These are phyloP conservation scores for Vigna angularis DNA, from an alignment of 306 rosid species.

Conservation along the genomic window DNA sequence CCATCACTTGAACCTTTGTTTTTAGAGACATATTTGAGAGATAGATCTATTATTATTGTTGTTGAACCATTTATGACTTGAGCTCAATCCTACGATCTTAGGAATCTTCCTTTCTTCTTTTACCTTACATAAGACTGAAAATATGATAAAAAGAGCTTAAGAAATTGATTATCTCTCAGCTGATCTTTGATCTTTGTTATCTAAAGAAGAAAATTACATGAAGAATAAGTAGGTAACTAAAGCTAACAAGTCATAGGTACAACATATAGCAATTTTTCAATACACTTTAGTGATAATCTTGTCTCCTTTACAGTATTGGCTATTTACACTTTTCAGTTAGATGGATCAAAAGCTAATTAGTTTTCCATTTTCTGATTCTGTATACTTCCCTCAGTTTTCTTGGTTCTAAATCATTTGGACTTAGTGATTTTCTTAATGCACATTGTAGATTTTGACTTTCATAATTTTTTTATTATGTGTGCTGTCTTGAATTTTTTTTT, in stretches of 20 bases:
- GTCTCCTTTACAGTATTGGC: neutral
- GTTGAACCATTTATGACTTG: neutral
- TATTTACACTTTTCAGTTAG: neutral
- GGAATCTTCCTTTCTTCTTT: neutral
- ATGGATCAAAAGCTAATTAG: slow-evolving; percentile 12
- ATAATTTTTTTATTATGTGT: neutral
- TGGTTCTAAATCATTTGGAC: neutral
- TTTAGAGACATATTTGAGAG: neutral
- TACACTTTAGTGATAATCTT: neutral
- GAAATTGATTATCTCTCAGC: too few relatives aligned
- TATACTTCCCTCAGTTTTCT: neutral
- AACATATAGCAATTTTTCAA: too few relatives aligned
- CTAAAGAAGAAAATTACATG: too few relatives aligned
- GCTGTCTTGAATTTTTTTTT: neutral
- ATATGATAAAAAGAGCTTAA: too few relatives aligned
- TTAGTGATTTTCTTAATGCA: neutral
- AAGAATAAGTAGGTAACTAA: too few relatives aligned
- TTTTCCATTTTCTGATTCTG: slow-evolving; percentile 4
- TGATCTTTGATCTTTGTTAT: too few relatives aligned
- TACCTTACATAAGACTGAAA: neutral
- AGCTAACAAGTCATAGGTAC: too few relatives aligned
- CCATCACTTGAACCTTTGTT: neutral
- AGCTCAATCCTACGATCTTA: neutral
- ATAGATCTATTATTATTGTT: slow-evolving; percentile 9
- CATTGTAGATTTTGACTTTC: slow-evolving; percentile 6